A percentile compares a stretch with the other conserved stretches of the same genome.
Conservation (phyloP, 768 basidiomycete species). For the Pleurotus citrinopileatus region DNA sequence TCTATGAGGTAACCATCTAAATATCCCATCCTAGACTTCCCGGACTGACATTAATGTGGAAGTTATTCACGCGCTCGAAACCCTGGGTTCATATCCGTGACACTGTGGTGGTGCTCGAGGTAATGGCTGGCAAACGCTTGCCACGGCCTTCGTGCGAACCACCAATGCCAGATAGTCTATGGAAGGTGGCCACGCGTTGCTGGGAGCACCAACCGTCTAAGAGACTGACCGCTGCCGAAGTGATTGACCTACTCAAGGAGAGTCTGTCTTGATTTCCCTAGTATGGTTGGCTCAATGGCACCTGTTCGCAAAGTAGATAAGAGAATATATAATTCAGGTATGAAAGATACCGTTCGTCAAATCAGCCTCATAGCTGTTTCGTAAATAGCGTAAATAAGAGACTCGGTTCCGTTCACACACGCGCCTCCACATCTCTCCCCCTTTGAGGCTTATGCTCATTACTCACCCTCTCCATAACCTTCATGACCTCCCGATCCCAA, state of each 20-base stretch:
- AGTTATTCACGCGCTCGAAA: not conserved
- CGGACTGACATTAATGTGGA: no score
- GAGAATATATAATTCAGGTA: no score
- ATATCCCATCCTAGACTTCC: no score
- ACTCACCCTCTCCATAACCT: conserved; percentile 52
- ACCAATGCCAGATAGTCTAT: not conserved
- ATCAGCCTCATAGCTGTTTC: no score
- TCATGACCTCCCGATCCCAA: conserved; percentile 68
- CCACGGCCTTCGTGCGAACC: not conserved
- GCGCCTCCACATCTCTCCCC: not conserved
- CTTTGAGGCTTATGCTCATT: conserved; percentile 34
- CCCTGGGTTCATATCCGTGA: not conserved
- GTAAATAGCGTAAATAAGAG: no score
- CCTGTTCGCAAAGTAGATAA: no score
- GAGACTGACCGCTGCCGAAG: not conserved
- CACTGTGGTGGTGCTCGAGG: not conserved
- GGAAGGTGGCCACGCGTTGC: not conserved
- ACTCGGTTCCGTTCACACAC: no score
- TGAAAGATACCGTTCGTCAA: no score
- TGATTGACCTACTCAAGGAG: not conserved
- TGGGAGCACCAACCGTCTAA: not conserved
- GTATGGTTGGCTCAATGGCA: no score
- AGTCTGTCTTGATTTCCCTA: no score
- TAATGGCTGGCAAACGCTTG: not conserved
- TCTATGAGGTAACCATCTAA: conserved; percentile 23